Conservation (phyloP, 306 rosid genomes). For the Rosa persica region DNA sequence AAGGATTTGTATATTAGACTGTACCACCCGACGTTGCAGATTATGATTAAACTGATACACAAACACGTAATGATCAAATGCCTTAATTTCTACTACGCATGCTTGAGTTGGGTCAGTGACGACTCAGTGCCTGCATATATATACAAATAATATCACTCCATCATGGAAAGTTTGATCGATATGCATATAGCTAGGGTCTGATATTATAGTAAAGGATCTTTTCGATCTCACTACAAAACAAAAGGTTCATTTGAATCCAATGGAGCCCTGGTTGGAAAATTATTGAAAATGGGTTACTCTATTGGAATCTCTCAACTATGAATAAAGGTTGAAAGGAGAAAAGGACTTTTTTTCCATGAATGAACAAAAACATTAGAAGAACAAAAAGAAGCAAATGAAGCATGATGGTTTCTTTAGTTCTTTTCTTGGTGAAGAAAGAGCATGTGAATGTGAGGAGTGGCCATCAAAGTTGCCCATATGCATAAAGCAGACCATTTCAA, state of each 20-base stretch:
- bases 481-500: slow-evolving; percentile 31
- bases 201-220: slow-evolving; percentile 11
- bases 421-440: slow-evolving; percentile 63
- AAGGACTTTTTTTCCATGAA: background rate
- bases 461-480: slow-evolving; percentile 39
- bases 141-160: background rate
- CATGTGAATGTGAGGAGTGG: slow-evolving; percentile 72
- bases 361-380: slow-evolving; percentile 31
- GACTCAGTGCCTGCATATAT: background rate
- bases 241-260: slow-evolving; percentile 2
- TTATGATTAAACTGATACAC: background rate
- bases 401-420: slow-evolving; percentile 46
- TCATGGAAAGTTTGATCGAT: background rate
- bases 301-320: slow-evolving; percentile 2
- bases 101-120: slow-evolving; percentile 6
- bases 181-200: background rate
- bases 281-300: background rate
- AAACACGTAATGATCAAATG: background rate
- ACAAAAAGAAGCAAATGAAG: slow-evolving; percentile 30
- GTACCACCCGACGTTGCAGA: background rate
- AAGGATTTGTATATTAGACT: background rate
- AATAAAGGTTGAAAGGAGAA: slow-evolving; percentile 10
- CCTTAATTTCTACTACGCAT: background rate
- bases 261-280: slow-evolving; percentile 2
- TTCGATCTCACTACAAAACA: background rate